Evolutionary conservation across 495 filamentous ascomycete species (phyloP).

Genomic region (Monascus purpureus): DNA sequence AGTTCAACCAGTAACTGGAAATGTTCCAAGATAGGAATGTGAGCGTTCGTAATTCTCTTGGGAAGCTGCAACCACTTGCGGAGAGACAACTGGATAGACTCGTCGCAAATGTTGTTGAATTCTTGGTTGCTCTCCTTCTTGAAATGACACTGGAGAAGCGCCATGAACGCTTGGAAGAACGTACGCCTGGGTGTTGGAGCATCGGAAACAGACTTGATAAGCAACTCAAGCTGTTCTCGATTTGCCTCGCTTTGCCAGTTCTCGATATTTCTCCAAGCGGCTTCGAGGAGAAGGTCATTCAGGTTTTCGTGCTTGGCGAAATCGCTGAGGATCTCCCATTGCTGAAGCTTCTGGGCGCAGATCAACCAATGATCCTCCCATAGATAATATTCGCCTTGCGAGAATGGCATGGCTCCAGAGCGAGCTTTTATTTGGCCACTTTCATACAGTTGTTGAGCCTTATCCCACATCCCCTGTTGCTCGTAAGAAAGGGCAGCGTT

Average conservation of each 20-base stretch:
- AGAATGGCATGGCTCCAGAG: conserved; percentile 85
- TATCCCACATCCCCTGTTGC: conserved; percentile 99
- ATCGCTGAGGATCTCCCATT: conserved; percentile 94
- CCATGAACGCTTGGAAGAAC: conserved; percentile 98
- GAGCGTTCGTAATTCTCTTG: conserved; percentile 82
- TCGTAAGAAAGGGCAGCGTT: conserved; percentile 95
- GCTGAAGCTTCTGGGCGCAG: conserved; percentile 94
- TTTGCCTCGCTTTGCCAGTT: conserved; percentile 78
- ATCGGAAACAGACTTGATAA: conserved; percentile 94
- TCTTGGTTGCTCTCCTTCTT: conserved; percentile 70
- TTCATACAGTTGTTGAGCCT: conserved; percentile 91
- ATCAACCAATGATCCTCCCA: conserved; percentile 99
- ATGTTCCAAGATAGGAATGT: conserved; percentile 88
- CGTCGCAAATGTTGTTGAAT: conserved; percentile 82
- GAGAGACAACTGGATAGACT: conserved; percentile 91
- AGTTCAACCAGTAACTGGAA: conserved; percentile 98
- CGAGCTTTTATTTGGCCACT: conserved; percentile 92
- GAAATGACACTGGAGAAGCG: conserved; percentile 78
- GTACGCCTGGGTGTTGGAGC: conserved; percentile 83
- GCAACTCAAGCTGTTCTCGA: conserved; percentile 73
- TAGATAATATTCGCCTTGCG: conserved; percentile 91
- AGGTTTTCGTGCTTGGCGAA: conserved; percentile 99
- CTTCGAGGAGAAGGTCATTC: conserved; percentile 91
- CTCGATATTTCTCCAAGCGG: conserved; percentile 86
- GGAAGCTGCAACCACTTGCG: conserved; percentile 97